These are phyloP conservation scores for Daldinia sp. DNA, from an alignment of 2,329 filamentous ascomycete species.

Conservation along the genomic window DNA sequence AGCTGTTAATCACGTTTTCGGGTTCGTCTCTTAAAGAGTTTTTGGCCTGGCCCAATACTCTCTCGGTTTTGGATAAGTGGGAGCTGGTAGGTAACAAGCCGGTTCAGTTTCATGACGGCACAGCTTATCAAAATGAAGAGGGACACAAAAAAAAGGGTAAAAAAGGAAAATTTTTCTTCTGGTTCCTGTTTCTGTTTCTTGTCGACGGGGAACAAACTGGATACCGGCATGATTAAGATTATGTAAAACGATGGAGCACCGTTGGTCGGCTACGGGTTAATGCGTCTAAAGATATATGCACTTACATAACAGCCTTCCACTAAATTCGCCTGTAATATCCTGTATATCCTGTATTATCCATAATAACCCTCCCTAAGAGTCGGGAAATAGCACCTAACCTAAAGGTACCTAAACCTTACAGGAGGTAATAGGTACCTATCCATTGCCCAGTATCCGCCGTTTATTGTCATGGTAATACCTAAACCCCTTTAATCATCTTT, in stretches of 20 bases:
- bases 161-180: slow-evolving; percentile 3
- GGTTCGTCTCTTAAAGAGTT: slow-evolving; percentile 9
- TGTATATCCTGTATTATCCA: not conserved
- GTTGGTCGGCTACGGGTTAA: slow-evolving; percentile 35
- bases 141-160: not conserved
- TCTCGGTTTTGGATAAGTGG: slow-evolving; percentile 9
- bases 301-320: slow-evolving; percentile 20
- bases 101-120: slow-evolving; percentile 18
- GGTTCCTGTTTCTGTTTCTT: slow-evolving; percentile 5
- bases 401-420: not conserved
- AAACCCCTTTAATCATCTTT: not conserved
- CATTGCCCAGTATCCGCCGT: too few species aligned
- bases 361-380: not conserved
- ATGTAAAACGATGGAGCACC: slow-evolving; percentile 42
- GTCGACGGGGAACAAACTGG: slow-evolving; percentile 26
- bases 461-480: too few species aligned
- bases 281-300: slow-evolving; percentile 25
- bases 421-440: too few species aligned
- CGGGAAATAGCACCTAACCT: not conserved
- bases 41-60: slow-evolving; percentile 13
- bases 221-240: slow-evolving; percentile 37
- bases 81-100: slow-evolving; percentile 12
- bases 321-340: slow-evolving; percentile 3
- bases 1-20: slow-evolving; percentile 29
- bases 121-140: slow-evolving; percentile 19